A percentile compares a stretch with the other conserved stretches of the same genome.
Evolutionary conservation across 768 basidiomycete species (phyloP).

Genomic region (Tulasnella sp.): DNA sequence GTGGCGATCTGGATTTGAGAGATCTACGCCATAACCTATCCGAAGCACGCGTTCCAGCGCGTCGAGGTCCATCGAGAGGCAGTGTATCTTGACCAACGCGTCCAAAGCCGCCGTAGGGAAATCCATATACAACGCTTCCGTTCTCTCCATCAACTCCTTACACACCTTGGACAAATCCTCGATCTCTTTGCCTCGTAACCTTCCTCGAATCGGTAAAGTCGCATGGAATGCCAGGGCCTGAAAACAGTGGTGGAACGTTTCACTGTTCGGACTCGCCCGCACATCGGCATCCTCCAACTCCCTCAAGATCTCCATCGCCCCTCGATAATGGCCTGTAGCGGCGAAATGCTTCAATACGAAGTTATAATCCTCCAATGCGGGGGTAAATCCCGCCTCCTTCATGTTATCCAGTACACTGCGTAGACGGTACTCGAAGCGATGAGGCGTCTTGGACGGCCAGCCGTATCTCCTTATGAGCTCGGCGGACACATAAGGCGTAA

Average conservation of each 20-base stretch:
- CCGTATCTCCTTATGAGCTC: too few relatives aligned
- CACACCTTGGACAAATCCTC: slow-evolving; percentile 40
- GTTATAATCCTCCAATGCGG: slow-evolving; percentile 55
- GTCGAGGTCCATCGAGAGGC: slow-evolving; percentile 48
- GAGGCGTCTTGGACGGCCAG: slow-evolving; percentile 26
- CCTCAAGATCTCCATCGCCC: slow-evolving; percentile 48
- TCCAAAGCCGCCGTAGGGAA: slow-evolving; percentile 56
- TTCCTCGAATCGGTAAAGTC: slow-evolving; percentile 42
- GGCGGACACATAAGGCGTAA: too few relatives aligned
- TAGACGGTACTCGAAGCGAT: slow-evolving; percentile 56
- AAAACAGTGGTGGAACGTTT: slow-evolving; percentile 54
- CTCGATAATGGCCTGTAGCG: slow-evolving; percentile 57
- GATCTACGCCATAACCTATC: slow-evolving; percentile 64
- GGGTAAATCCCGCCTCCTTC: slow-evolving; percentile 38
- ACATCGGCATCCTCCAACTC: slow-evolving; percentile 37
- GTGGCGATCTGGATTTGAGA: slow-evolving; percentile 59
- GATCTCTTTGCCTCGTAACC: slow-evolving; percentile 30
- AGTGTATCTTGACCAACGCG: slow-evolving; percentile 51
- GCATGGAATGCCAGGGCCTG: slow-evolving; percentile 62
- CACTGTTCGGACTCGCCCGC: slow-evolving; percentile 39
- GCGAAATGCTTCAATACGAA: slow-evolving; percentile 67
- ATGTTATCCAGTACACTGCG: slow-evolving; percentile 62
- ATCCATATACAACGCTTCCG: slow-evolving; percentile 38
- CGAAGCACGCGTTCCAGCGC: slow-evolving; percentile 52
- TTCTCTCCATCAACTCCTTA: slow-evolving; percentile 44